Evolutionary conservation across 768 basidiomycete genomes (phyloP), one percentile per base, ranked within the genome.

Genomic region (Sporobolomyces roseus): DNA sequence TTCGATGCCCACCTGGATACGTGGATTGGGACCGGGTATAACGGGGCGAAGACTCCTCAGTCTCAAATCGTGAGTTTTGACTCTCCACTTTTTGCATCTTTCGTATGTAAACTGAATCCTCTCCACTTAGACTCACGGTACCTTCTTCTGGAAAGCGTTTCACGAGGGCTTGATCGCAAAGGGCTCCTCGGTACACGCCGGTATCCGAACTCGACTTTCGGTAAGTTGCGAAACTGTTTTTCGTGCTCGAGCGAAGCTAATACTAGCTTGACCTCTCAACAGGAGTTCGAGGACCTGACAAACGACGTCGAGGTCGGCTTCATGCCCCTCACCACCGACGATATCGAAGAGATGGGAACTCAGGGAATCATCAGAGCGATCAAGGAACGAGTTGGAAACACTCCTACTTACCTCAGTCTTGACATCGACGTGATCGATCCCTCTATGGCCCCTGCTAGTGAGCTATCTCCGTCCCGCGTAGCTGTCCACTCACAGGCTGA

Each of bases 391-490:
- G 84, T 93, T 9, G 90, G 89, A 19, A 80, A 84, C 74, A 83
- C 81, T 36, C 90, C 91, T 0, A 88, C 89, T 2, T 91, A 69
- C 36, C 35, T 63, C 19, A 88, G 87, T 76, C 78, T 90, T 56
- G 90, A 91, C 77, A 91, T 91, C 30, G 90, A 91, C 78, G 87
- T 89, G 17, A 83, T 90, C 74, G 89, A 91, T 80, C 89, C 89
- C 53, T 85, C 85, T 36, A 77, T 89, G 66, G 90, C 90, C 36
- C 90, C 89, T 53, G 89, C 85, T 10, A 71, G 67, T 68, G 14
- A 38, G 66, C 49, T 9, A 3, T 36, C 5, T 46, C 8, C 25
- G 3, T 30, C 8, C 17, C 32, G 23, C 48, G 66, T 9, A 30
- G 2, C 29, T 52, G 30, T 43, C 46, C 43, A 8, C 12, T 48